Conservation (phyloP, 1,284 basidiomycete genomes). For the Phylloporus sp. region DNA sequence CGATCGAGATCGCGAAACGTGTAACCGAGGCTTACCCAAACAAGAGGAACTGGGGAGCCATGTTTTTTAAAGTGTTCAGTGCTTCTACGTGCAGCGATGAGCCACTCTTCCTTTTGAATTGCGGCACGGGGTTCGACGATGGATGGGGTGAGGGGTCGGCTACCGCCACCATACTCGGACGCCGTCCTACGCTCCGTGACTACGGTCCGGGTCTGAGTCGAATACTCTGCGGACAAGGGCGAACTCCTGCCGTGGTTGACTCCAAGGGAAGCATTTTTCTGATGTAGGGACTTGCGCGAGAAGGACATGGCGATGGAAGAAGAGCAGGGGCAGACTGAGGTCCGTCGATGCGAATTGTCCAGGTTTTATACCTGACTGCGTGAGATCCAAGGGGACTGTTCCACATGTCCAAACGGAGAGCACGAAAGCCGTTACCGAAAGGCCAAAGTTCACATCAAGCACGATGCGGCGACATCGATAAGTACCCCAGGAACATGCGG, state of each 20-base stretch:
- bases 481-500: not conserved
- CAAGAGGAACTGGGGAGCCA: constrained; percentile 35
- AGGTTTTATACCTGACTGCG: constrained; percentile 25
- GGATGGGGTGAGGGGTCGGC: constrained; percentile 23
- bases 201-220: not conserved
- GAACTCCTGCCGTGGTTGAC: constrained; percentile 18
- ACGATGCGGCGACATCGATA: not conserved
- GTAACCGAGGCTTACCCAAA: constrained; percentile 27
- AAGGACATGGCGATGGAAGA: constrained; percentile 22
- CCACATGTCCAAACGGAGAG: not conserved
- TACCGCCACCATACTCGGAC: constrained; percentile 27
- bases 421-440: too few relatives aligned
- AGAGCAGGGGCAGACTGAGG: not conserved
- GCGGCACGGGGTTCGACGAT: constrained; percentile 15
- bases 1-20: not conserved
- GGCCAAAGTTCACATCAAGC: too few relatives aligned
- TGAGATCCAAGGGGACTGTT: too few relatives aligned
- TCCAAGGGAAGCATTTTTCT: too few relatives aligned
- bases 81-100: constrained; percentile 32
- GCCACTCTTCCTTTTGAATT: constrained; percentile 34
- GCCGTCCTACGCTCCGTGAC: constrained; percentile 18
- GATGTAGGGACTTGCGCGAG: constrained; percentile 11
- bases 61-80: constrained; percentile 34
- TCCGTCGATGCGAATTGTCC: not conserved
- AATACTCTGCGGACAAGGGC: constrained; percentile 17